Evolutionary conservation across 140 eudicot species (phyloP).

Genomic region (Ambrosia hybrid): DNA sequence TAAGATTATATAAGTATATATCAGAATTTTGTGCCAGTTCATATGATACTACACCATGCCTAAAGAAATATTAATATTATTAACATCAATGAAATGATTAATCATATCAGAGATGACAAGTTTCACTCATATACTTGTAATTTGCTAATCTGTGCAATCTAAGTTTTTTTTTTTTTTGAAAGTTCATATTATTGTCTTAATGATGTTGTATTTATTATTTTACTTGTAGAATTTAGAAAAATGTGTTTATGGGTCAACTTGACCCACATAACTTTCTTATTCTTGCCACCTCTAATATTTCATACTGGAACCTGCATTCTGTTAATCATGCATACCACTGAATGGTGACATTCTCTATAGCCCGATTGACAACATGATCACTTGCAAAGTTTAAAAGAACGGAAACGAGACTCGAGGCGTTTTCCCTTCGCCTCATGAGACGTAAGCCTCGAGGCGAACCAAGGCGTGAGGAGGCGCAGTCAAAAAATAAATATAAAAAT

Average conservation of each 20-base stretch:
- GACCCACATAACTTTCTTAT: too few species aligned
- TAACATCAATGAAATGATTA: not conserved
- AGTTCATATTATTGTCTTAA: not conserved
- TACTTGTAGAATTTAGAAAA: not conserved
- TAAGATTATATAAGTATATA: not conserved
- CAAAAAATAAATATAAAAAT: too few species aligned
- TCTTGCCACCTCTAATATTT: too few species aligned
- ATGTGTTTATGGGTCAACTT: not conserved
- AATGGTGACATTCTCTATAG: constrained; percentile 74
- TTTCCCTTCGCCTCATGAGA: too few species aligned
- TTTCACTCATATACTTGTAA: not conserved
- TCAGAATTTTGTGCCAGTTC: not conserved
- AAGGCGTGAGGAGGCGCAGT: too few species aligned
- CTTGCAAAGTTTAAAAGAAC: too few species aligned
- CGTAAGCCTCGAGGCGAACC: too few species aligned
- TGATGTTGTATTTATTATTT: not conserved
- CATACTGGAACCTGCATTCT: constrained; percentile 9
- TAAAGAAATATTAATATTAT: constrained; percentile 17
- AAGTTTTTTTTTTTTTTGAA: not conserved
- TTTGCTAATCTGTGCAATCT: not conserved
- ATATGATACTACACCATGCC: constrained; percentile 70
- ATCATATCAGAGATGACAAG: not conserved
- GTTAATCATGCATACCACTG: constrained; percentile 85
- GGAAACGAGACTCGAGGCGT: too few species aligned
- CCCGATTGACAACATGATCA: constrained; percentile 72